Conservation (phyloP, 2,329 filamentous ascomycete species). For the Exophiala mesophila region DNA sequence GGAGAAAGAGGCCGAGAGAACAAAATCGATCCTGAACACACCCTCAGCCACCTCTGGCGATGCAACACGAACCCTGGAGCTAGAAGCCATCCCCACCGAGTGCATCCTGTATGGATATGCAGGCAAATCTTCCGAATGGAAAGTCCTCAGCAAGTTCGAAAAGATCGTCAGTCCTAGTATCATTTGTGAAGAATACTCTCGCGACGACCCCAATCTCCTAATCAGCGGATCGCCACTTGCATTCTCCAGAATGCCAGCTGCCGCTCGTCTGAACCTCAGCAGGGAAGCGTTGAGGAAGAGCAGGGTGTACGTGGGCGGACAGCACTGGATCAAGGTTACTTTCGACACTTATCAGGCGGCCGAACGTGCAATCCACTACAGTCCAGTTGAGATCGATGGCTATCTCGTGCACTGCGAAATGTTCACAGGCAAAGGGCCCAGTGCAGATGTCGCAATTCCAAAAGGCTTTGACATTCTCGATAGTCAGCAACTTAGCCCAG, state of each 20-base stretch:
- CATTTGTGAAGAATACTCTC: conserved; percentile 90
- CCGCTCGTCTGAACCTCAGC: conserved; percentile 60
- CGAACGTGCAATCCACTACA: conserved; percentile 63
- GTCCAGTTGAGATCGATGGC: conserved; percentile 67
- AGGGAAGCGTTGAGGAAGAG: conserved; percentile 71
- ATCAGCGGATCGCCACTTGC: conserved; percentile 52
- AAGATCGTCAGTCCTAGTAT: conserved; percentile 58
- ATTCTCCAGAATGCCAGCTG: conserved; percentile 39
- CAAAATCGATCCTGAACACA: conserved; percentile 16
- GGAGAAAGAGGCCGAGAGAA: conserved; percentile 33
- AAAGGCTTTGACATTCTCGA: conserved; percentile 33
- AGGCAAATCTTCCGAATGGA: conserved; percentile 66
- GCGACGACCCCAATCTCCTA: conserved; percentile 71
- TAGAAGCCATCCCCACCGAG: conserved; percentile 57
- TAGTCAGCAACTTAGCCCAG: neutral
- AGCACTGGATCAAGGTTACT: conserved; percentile 88
- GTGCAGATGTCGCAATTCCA: conserved; percentile 59
- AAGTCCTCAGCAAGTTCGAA: conserved; percentile 84
- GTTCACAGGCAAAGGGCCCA: conserved; percentile 61
- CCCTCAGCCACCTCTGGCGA: conserved; percentile 13
- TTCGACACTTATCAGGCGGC: conserved; percentile 71
- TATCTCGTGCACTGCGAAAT: conserved; percentile 66
- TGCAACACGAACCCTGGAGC: conserved; percentile 32
- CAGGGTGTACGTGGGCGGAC: conserved; percentile 73
- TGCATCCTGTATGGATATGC: conserved; percentile 80